Evolutionary conservation across 345 rosid species (phyloP), one percentile per base, ranked within the genome.

Genomic region (Mercurialis annua): DNA sequence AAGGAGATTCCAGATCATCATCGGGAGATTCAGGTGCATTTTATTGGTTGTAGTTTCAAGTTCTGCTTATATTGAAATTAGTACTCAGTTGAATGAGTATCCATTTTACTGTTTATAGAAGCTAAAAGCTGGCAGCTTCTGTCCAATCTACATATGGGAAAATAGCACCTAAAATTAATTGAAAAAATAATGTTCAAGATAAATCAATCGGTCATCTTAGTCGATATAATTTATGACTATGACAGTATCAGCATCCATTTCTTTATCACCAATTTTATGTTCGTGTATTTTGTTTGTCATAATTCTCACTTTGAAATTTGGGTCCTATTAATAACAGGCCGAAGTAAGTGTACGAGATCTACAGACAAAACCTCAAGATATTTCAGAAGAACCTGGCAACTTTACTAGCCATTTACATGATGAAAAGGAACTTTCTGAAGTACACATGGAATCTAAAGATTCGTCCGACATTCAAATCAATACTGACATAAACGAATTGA

Each of bases 1-100:
- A 93, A 81, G 78, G 98, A 93, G 81, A 86, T 93, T 67, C 98
- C 97, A 1, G 83, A 73, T 67, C 85, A 87, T 78, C 96, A 87
- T 81, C 81, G 78, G 53, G 90, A 90, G 69, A 74, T 80, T 82
- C 88, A 82, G 87, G 86, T 83, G 66, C 49, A 66, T 34, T 68
- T 49, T 46, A 59, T 24, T 42, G 33, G 26, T 66, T 54, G 43
- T 15, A 49, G 6, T 59, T n/a, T 38, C 2, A 59, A 48, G 31
- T 59, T 21, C 1, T 59, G 15, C 11, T 29, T 59, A n/a, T 36
- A 59, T 59, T 34, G 3, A 38, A 59, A 12, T 52, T 15, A 12
- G 4, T 3, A 44, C 49, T 15, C 16, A 14, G 29, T 0, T 51
- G 9, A 21, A 20, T 51, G 24, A n/a, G 18, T 40, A 17, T 1